These are phyloP conservation scores for Fistulifera pelliculosa DNA, from an alignment of 108 stramenopile genomes.

Conservation along the genomic window DNA sequence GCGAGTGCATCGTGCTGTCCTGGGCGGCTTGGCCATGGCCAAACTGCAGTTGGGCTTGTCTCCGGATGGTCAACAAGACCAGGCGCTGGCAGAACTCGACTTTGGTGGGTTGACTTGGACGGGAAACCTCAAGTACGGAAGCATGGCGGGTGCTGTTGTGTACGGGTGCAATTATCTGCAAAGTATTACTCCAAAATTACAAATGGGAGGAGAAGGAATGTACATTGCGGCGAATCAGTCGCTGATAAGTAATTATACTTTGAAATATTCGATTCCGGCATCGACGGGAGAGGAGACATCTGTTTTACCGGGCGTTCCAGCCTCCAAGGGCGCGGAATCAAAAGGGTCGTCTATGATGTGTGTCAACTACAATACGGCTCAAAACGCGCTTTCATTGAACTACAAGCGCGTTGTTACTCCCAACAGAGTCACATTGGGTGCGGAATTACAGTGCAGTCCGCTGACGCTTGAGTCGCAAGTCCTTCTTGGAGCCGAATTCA, in stretches of 20 bases:
- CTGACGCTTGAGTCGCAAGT: constrained; percentile 55
- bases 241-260: constrained; percentile 54
- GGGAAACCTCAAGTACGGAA: constrained; percentile 81
- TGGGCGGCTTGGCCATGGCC: constrained; percentile 63
- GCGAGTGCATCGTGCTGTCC: constrained; percentile 51
- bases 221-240: constrained; percentile 68
- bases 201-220: constrained; percentile 79
- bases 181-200: constrained; percentile 45
- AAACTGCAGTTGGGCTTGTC: constrained; percentile 60
- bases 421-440: constrained; percentile 64
- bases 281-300: constrained; percentile 9
- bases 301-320: not conserved
- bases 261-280: constrained; percentile 44
- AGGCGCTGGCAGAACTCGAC: constrained; percentile 66
- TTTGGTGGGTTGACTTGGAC: constrained; percentile 68
- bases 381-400: constrained; percentile 36
- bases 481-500: constrained; percentile 76
- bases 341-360: constrained; percentile 45
- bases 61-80: constrained; percentile 52
- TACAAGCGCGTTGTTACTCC: constrained; percentile 76
- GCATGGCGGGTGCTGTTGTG: constrained; percentile 72
- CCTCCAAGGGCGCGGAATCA: not conserved
- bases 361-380: constrained; percentile 56
- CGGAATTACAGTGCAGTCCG: constrained; percentile 52
- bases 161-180: constrained; percentile 75